Conservation (phyloP, 345 rosid genomes). For the Cardamine occulta region DNA sequence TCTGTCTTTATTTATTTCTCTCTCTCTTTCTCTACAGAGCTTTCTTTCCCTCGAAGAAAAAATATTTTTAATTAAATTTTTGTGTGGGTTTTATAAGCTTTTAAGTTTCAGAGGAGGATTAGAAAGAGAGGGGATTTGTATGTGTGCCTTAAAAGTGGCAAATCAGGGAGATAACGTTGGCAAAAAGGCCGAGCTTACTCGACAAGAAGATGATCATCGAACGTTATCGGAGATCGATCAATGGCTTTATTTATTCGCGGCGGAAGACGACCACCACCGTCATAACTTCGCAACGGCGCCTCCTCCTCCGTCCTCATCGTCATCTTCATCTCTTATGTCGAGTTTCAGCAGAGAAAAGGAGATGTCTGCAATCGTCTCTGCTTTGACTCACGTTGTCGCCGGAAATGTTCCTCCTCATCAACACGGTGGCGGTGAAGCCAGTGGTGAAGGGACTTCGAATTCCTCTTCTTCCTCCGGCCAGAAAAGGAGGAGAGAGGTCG, state of each 20-base stretch:
- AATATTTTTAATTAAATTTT: not conserved
- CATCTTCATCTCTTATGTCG: conserved; percentile 34
- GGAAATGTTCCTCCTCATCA: conserved; percentile 54
- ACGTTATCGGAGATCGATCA: conserved; percentile 44
- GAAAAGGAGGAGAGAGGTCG: conserved; percentile 53
- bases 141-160: conserved; percentile 48
- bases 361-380: conserved; percentile 76
- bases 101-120: not conserved
- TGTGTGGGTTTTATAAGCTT: conserved; percentile 22
- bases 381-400: conserved; percentile 69
- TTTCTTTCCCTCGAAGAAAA: conserved; percentile 46
- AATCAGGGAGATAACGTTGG: conserved; percentile 42
- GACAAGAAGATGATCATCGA: conserved; percentile 42
- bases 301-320: not conserved
- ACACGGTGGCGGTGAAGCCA: not conserved
- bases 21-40: conserved; percentile 37
- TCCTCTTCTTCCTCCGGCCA: conserved; percentile 40
- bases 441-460: conserved; percentile 36
- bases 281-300: not conserved
- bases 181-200: conserved; percentile 29
- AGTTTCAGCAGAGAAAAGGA: conserved; percentile 60
- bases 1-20: conserved; percentile 23
- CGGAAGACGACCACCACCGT: conserved; percentile 22
- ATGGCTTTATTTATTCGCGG: conserved; percentile 31
- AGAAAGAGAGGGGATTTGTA: conserved; percentile 12